These are phyloP conservation scores for Cyberlindnera americana DNA, from an alignment of 805 yeast genomes.

Conservation along the genomic window DNA sequence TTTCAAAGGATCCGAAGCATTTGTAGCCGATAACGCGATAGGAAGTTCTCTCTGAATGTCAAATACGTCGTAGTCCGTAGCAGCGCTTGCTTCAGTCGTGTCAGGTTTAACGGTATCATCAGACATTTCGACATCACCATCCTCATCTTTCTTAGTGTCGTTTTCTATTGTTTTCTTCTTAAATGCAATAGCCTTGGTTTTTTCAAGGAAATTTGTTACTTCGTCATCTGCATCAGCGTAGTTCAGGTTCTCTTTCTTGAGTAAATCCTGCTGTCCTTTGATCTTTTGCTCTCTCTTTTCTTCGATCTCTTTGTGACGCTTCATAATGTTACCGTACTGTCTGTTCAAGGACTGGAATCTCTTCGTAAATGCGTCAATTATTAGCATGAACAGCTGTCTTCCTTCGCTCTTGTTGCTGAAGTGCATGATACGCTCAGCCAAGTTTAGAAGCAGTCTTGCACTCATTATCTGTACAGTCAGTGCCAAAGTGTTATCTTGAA, in stretches of 20 bases:
- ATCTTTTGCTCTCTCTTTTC: constrained; percentile 40
- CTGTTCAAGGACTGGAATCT: constrained; percentile 74
- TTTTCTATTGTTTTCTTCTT: constrained; percentile 5
- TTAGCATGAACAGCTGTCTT: constrained; percentile 75
- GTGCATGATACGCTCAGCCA: constrained; percentile 84
- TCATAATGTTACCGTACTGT: constrained; percentile 62
- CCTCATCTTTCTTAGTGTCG: constrained; percentile 16
- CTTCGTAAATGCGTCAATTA: constrained; percentile 83
- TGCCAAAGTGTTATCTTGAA: constrained; percentile 79
- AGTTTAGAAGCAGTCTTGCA: constrained; percentile 80
- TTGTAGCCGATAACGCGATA: constrained; percentile 49
- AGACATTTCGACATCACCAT: constrained; percentile 30
- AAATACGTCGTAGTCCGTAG: constrained; percentile 34
- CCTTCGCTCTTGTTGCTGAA: constrained; percentile 74
- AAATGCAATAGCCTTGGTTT: constrained; percentile 19
- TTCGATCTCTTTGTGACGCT: constrained; percentile 54
- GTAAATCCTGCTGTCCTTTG: constrained; percentile 34
- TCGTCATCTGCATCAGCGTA: constrained; percentile 37
- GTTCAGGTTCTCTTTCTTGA: constrained; percentile 29
- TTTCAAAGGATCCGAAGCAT: constrained; percentile 62
- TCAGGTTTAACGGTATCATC: constrained; percentile 16
- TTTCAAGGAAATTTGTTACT: constrained; percentile 29
- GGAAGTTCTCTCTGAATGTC: constrained; percentile 52
- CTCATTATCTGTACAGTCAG: constrained; percentile 95
- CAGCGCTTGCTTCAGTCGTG: constrained; percentile 3